phyloP scores from a whole-genome alignment of 345 rosid species.

The Lumnitzera racemosa region DNA sequence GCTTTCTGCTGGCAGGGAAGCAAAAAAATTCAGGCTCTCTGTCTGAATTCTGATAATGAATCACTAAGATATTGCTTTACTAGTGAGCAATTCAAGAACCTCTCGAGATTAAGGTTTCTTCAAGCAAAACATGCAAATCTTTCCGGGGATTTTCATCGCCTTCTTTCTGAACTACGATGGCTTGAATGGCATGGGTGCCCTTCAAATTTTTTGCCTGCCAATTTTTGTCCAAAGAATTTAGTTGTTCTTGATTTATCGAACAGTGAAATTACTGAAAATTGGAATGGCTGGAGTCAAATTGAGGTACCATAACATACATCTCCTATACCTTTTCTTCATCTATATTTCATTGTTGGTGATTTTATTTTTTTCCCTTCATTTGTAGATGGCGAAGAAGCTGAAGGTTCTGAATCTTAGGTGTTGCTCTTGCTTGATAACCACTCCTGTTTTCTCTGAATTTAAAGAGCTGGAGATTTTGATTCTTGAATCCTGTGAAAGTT shows the following conservation, averaged over 20 bases:
- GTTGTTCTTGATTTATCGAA: slow-evolving; percentile 16
- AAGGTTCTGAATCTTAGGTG: slow-evolving; percentile 17
- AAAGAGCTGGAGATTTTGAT: slow-evolving; percentile 13
- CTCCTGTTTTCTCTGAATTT: slow-evolving; percentile 13
- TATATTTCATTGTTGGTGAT: background rate
- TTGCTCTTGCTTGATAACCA: slow-evolving; percentile 4
- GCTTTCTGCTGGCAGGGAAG: slow-evolving; percentile 10
- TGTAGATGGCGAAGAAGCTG: slow-evolving; percentile 14
- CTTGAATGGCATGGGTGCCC: slow-evolving; percentile 21
- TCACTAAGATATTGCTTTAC: slow-evolving; percentile 16
- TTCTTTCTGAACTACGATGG: slow-evolving; percentile 16
- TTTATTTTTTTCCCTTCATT: background rate
- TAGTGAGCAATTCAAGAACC: slow-evolving; percentile 8
- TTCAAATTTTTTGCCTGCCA: slow-evolving; percentile 14
- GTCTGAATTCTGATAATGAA: slow-evolving; percentile 16
- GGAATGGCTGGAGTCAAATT: slow-evolving; percentile 18
- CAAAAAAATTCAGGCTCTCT: slow-evolving; percentile 14
- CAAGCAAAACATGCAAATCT: slow-evolving; percentile 15
- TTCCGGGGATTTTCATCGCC: slow-evolving; percentile 11
- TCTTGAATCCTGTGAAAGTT: slow-evolving; percentile 15
- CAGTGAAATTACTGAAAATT: slow-evolving; percentile 16
- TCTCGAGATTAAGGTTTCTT: slow-evolving; percentile 16
- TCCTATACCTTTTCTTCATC: background rate
- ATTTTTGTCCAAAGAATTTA: slow-evolving; percentile 7
- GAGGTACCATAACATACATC: slow-evolving; percentile 2